A percentile compares a stretch with the other conserved stretches of the same genome.
These are phyloP conservation scores for Pelargonium myrrhifolium DNA, from an alignment of 441 rosid species.

Conservation along the genomic window DNA sequence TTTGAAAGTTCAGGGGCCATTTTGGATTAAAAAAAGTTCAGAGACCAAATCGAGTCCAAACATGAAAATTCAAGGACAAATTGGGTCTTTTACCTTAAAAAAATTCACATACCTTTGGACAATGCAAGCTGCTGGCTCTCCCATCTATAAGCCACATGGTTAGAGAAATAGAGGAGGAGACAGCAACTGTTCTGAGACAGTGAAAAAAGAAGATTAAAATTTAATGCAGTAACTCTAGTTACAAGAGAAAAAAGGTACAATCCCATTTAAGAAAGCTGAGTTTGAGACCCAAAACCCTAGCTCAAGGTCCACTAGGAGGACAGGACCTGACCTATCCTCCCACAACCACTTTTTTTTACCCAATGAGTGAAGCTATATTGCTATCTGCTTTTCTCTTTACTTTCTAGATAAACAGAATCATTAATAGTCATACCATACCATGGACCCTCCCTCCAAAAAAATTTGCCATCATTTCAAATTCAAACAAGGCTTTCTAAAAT, in stretches of 20 bases:
- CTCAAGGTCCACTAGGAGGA: constrained; percentile 9
- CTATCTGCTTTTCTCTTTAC: constrained; percentile 7
- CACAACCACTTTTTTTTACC: constrained; percentile 3
- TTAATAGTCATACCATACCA: constrained; percentile 21
- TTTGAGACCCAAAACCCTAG: constrained; percentile 11
- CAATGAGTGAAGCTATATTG: constrained; percentile 8
- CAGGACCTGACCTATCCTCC: constrained; percentile 5
- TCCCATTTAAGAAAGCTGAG: constrained; percentile 18
- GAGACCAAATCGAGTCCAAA: too few species aligned
- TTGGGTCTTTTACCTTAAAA: too few species aligned
- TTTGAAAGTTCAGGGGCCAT: too few species aligned
- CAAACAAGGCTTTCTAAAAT: constrained; percentile 23
- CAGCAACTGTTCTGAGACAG: not conserved
- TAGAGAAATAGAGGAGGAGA: not conserved
- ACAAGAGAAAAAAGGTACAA: constrained; percentile 6
- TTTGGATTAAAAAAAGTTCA: too few species aligned
- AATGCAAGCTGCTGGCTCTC: not conserved
- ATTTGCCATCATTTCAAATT: constrained; percentile 32
- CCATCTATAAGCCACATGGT: not conserved
- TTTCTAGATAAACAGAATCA: constrained; percentile 28
- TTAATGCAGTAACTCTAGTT: constrained; percentile 13
- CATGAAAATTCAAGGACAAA: too few species aligned
- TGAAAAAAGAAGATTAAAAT: not conserved
- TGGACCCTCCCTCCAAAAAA: constrained; percentile 20
- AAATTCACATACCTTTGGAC: not conserved